These are phyloP conservation scores for Russula foetens DNA, from an alignment of 768 basidiomycete species.

Conservation along the genomic window DNA sequence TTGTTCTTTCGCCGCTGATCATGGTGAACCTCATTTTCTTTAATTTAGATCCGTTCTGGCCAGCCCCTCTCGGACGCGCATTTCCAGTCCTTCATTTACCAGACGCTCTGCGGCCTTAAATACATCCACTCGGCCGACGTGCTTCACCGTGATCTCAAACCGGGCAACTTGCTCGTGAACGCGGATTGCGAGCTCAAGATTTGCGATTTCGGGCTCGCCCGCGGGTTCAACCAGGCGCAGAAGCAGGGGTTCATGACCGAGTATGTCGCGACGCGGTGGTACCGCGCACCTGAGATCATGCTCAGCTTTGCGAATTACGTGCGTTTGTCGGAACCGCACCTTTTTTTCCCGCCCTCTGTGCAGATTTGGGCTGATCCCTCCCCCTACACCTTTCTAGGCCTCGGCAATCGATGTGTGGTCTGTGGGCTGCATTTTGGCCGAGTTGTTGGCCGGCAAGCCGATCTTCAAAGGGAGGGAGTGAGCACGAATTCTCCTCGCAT, in stretches of 20 bases:
- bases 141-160: slow-evolving; percentile 93
- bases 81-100: slow-evolving; percentile 96
- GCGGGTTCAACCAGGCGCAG: slow-evolving; percentile 84
- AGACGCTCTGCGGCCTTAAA: slow-evolving; percentile 95
- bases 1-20: not conserved
- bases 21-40: not conserved
- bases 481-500: slow-evolving; percentile 26
- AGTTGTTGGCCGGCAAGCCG: slow-evolving; percentile 87
- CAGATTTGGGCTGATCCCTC: not conserved
- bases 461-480: slow-evolving; percentile 97
- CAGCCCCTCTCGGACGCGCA: slow-evolving; percentile 86
- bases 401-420: slow-evolving; percentile 96
- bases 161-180: slow-evolving; percentile 92
- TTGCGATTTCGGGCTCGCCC: slow-evolving; percentile 95
- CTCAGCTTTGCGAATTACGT: slow-evolving; percentile 93
- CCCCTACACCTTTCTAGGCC: slow-evolving; percentile 36
- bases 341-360: not conserved
- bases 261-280: slow-evolving; percentile 99
- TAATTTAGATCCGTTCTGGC: slow-evolving; percentile 64
- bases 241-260: slow-evolving; percentile 99
- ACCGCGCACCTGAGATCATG: slow-evolving; percentile 99
- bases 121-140: slow-evolving; percentile 98
- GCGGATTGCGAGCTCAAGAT: slow-evolving; percentile 99
- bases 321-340: slow-evolving; percentile 26
- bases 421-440: slow-evolving; percentile 91